Evolutionary conservation across 176 grass and related monocot genomes (phyloP), one percentile per base, ranked within the genome.

Genomic region (Canna indica): DNA sequence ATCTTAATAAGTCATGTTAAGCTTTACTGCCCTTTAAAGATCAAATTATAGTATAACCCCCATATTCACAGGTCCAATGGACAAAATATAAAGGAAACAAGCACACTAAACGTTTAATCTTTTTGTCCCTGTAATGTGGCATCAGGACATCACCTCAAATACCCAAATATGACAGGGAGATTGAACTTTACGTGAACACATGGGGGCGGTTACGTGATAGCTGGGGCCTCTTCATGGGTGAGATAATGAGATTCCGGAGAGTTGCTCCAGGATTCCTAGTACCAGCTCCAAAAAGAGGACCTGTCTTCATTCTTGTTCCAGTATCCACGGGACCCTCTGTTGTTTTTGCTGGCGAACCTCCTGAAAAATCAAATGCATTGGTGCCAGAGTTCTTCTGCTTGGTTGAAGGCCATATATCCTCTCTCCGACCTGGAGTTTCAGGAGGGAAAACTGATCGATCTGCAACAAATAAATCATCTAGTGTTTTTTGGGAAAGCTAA

Each of bases 381-480:
- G 83, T 85, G 63, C 26, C 79, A 69, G 53, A 67, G 27, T 22
- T 47, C 13, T 16, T 80, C 64, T 67, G 33, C 27, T 35, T 42
- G 64, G 35, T 39, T 83, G 87, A 79, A 47, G 68, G 69, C 87
- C 84, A 95, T 36, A 74, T 78, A 68, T 86, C 85, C 13, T 88
- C 82, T 85, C 87, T 81, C 73, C 64, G 73, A 36, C 91, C 87
- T 91, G 87, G 85, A 81, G 91, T 95, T 90, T 90, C 72, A 83
- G 87, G 85, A 85, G 81, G 79, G 80, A 83, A 80, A 84, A 74
- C 78, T 33, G 64, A 83, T 42, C 62, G 68, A 85, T 75, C 80
- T 85, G 82, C 79, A 87, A 79, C 78, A 77, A 84, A 79, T 95
- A 75, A 95, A 90, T 87, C 64, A 95, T 78, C 80, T 90, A 87